Base-by-base conservation (phyloP, 139 green algal species). In the Micromonas pusilla region DNA sequence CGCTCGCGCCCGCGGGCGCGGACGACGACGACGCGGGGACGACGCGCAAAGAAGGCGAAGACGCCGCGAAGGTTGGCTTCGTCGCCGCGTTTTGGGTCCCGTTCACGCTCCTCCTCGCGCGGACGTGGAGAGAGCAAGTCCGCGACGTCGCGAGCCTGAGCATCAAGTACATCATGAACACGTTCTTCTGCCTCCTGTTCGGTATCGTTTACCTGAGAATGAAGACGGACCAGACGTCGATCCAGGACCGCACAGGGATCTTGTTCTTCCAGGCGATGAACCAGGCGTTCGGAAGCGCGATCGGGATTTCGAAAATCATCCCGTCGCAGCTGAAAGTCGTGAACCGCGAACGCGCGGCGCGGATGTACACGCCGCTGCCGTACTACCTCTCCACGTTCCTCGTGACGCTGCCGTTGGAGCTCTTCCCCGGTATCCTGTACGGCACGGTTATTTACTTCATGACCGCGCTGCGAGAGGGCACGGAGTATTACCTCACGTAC, bases 241-340 rank as follows among this genome's bases (percentile, higher is more conserved):
- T 93, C 70, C 87, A 93, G 74, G 88, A 91, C 83, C 86, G 89
- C 16, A 81, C 87, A 34, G 83, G 84, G 26, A 25, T 88, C n/a
- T 62, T 90, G 0, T 89, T 89, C 80, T 85, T 90, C 70, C n/a
- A 21, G 1, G 62, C 78, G 9, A 83, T 83, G 54, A 83, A 83
- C 67, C 37, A 54, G 21, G 78, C 70, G 38, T 80, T 83, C 33
- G 70, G 52, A 20, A 37, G 28, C n/a, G 20, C 66, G 1, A 79
- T 83, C 57, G 66, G 73, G 28, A 70, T 73, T 4, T 66, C 34
- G 38, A 73, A 79, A n/a, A 28, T 71, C 36, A 75, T 83, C 32
- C 73, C 78, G 2, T 32, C 39, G 26, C 37, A 83, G 66, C 73
- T 73, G 21, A 34, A 52, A 21, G 64, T 83, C 31, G 78, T 83